Percentiles rank a stretch among this genome's conserved stretches.
phyloP scores from a whole-genome alignment of 2,329 filamentous ascomycete genomes.

The Phaeosphaeria sp. region DNA sequence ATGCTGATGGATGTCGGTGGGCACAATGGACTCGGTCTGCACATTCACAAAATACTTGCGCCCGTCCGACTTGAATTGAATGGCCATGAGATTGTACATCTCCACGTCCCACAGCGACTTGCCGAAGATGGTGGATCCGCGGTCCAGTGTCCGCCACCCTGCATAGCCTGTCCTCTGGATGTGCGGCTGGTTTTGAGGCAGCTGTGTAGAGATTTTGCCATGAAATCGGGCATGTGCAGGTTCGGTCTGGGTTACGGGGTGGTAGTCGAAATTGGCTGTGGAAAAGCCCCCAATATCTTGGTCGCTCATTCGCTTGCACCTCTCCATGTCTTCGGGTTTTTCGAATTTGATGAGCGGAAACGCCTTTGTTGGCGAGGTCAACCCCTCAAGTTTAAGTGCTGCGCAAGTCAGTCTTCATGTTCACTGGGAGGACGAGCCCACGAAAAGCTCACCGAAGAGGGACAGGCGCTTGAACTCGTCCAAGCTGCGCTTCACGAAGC shows the following conservation, averaged over 20 bases:
- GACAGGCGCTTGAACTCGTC: slow-evolving; percentile 65
- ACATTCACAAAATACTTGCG: slow-evolving; percentile 94
- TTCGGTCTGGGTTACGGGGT: slow-evolving; percentile 53
- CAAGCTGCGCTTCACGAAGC: slow-evolving; percentile 65
- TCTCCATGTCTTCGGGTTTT: slow-evolving; percentile 49
- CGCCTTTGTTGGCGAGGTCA: slow-evolving; percentile 69
- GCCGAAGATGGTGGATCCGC: slow-evolving; percentile 81
- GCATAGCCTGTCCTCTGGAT: slow-evolving; percentile 85
- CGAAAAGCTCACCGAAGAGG: slow-evolving; percentile 54
- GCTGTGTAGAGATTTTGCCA: slow-evolving; percentile 83
- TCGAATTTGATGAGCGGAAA: slow-evolving; percentile 71
- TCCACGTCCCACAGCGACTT: slow-evolving; percentile 87
- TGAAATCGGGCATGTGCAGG: slow-evolving; percentile 80
- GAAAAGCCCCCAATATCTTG: slow-evolving; percentile 87
- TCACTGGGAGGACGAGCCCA: slow-evolving; percentile 32
- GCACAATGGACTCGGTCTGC: slow-evolving; percentile 91
- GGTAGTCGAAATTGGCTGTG: slow-evolving; percentile 72
- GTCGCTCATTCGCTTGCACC: slow-evolving; percentile 82
- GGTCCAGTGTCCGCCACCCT: slow-evolving; percentile 84
- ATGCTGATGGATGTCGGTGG: slow-evolving; percentile 96
- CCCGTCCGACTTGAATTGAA: slow-evolving; percentile 89
- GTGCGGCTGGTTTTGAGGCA: slow-evolving; percentile 76
- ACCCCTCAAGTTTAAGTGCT: slow-evolving; percentile 74
- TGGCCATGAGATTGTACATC: slow-evolving; percentile 82
- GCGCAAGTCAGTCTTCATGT: slow-evolving; percentile 32